Evolutionary conservation across 805 yeast species (phyloP).

Genomic region (Myxozyma kluyveri): DNA sequence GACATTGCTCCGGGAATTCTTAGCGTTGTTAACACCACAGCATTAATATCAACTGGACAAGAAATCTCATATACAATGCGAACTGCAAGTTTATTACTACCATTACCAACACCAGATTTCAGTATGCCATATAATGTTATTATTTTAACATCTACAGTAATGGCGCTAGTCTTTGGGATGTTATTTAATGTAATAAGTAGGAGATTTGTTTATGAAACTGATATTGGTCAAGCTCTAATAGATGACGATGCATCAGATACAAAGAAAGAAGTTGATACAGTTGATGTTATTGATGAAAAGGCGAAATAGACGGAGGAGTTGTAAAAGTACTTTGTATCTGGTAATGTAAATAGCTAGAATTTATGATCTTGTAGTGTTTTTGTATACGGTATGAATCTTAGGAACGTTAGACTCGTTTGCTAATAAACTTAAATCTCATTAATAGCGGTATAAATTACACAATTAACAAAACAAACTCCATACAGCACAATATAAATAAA

Average conservation of each 20-base stretch:
- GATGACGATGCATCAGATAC: constrained; percentile 54
- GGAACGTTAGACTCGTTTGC: too few relatives aligned
- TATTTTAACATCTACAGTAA: constrained; percentile 85
- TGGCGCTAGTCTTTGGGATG: constrained; percentile 89
- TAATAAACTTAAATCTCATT: too few relatives aligned
- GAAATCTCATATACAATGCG: constrained; percentile 43
- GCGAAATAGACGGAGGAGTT: too few relatives aligned
- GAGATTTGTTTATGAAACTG: constrained; percentile 67
- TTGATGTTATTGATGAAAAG: too few relatives aligned
- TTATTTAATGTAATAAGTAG: constrained; percentile 75
- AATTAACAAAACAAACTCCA: not conserved
- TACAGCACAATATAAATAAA: not conserved
- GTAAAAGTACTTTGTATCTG: too few relatives aligned
- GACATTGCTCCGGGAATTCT: constrained; percentile 89
- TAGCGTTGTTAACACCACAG: constrained; percentile 47
- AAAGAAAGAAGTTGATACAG: too few relatives aligned
- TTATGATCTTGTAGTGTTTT: too few relatives aligned
- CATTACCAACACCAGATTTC: constrained; percentile 95
- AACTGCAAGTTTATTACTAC: constrained; percentile 80
- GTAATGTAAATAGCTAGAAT: too few relatives aligned
- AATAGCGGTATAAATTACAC: not conserved
- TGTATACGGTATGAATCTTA: too few relatives aligned
- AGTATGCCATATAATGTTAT: constrained; percentile 98
- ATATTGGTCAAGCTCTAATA: too few relatives aligned
- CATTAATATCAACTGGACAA: not conserved